Percentiles rank a stretch among this genome's conserved stretches.
These are phyloP conservation scores for Pleurotus djamor DNA, from an alignment of 768 basidiomycete genomes.

Conservation along the genomic window DNA sequence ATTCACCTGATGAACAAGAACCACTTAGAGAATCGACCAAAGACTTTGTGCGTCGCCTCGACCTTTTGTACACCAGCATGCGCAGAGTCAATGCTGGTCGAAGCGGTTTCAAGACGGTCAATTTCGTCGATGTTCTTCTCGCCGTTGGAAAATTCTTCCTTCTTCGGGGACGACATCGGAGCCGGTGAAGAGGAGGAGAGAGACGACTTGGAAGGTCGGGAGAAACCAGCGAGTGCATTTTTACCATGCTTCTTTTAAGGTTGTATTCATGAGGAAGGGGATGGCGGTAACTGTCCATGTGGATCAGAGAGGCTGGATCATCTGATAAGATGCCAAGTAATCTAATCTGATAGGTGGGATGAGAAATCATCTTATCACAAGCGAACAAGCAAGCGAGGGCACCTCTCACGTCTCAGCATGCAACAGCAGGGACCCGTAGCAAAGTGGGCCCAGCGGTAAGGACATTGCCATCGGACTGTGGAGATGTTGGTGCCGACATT, in stretches of 20 bases:
- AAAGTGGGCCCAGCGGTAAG: no score
- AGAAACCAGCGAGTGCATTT: neutral
- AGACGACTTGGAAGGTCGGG: neutral
- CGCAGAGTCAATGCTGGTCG: conserved; percentile 16
- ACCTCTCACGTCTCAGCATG: neutral
- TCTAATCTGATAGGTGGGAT: conserved; percentile 2
- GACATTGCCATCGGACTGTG: no score
- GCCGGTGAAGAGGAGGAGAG: neutral
- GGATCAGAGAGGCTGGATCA: neutral
- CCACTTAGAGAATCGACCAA: conserved; percentile 56
- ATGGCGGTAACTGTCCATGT: neutral
- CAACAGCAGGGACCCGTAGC: no score
- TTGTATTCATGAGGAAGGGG: neutral
- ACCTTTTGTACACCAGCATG: conserved; percentile 44
- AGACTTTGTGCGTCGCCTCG: conserved; percentile 51
- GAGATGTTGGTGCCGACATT: no score
- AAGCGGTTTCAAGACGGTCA: neutral
- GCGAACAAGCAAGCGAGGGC: neutral
- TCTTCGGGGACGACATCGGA: neutral
- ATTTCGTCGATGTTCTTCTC: neutral
- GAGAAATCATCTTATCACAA: neutral
- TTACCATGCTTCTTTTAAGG: neutral
- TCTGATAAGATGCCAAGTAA: conserved; percentile 7
- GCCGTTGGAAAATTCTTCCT: neutral
- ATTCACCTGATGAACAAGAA: conserved; percentile 56